Percentiles rank a stretch among this genome's conserved stretches.
phyloP scores from a whole-genome alignment of 345 rosid genomes.

The Reutealis trisperma region DNA sequence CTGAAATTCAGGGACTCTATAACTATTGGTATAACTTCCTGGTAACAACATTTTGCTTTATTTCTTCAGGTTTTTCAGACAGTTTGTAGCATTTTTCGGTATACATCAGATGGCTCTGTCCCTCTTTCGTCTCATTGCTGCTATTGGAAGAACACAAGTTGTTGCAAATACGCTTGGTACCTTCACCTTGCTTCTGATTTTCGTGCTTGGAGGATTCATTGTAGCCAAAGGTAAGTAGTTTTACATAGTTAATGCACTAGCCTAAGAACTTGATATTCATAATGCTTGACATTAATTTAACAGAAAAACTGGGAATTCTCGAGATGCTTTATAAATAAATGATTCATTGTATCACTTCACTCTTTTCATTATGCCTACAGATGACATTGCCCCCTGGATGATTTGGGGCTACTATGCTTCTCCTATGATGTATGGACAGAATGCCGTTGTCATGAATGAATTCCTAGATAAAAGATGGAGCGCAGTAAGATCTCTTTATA shows the following conservation, averaged over 20 bases:
- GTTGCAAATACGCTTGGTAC: slow-evolving; percentile 65
- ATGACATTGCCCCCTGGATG: slow-evolving; percentile 72
- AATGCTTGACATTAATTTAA: neutral
- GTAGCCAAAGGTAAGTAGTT: slow-evolving; percentile 62
- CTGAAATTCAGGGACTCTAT: neutral
- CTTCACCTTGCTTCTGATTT: slow-evolving; percentile 67
- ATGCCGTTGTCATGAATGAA: slow-evolving; percentile 83
- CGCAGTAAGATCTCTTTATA: slow-evolving; percentile 43
- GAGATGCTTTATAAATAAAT: neutral
- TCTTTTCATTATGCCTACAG: slow-evolving; percentile 33
- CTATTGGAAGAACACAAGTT: slow-evolving; percentile 77
- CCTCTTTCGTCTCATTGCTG: slow-evolving; percentile 88
- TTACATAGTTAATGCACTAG: neutral
- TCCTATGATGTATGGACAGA: slow-evolving; percentile 97
- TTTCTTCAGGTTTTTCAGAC: slow-evolving; percentile 65
- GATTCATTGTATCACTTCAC: slow-evolving; percentile 13
- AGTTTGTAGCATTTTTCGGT: slow-evolving; percentile 65
- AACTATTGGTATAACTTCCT: neutral
- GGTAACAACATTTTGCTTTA: neutral
- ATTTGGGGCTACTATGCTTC: slow-evolving; percentile 82
- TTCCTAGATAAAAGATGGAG: slow-evolving; percentile 85
- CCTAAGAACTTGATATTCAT: neutral
- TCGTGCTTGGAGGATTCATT: slow-evolving; percentile 87
- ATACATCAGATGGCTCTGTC: slow-evolving; percentile 87
- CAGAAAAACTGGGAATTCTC: neutral